Evolutionary conservation across 1,284 basidiomycete species (phyloP).

Genomic region (Singerocomus rubriflavus): DNA sequence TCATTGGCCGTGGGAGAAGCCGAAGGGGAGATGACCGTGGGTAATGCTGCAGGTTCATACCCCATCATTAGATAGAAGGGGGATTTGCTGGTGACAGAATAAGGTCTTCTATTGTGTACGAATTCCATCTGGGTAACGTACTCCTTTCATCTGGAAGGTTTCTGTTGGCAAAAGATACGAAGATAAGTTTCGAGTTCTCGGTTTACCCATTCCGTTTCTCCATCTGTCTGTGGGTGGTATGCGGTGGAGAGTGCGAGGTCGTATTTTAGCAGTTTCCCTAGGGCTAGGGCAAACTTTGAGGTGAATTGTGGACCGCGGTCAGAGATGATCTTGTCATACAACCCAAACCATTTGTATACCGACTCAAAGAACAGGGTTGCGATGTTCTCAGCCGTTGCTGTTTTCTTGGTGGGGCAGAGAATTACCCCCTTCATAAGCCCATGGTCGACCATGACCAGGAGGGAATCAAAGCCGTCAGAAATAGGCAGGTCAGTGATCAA

Average conservation of each 20-base stretch:
- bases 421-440: conserved; percentile 14
- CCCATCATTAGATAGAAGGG: too few relatives aligned
- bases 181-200: conserved; percentile 5
- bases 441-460: conserved; percentile 24
- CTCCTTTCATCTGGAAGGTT: too few relatives aligned
- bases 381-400: conserved; percentile 3
- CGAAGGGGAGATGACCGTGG: too few relatives aligned
- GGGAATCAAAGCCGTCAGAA: conserved; percentile 4
- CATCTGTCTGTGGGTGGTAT: background rate
- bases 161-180: too few relatives aligned
- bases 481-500: conserved; percentile 18
- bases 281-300: conserved; percentile 11
- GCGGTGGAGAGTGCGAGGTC: background rate
- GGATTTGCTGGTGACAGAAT: too few relatives aligned
- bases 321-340: too few relatives aligned
- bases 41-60: too few relatives aligned
- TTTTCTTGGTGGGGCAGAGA: conserved; percentile 18
- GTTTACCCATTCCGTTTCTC: background rate
- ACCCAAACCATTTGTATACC: too few relatives aligned
- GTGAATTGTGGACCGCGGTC: too few relatives aligned
- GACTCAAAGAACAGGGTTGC: conserved; percentile 11
- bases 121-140: too few relatives aligned
- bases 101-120: too few relatives aligned
- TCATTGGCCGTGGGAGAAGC: too few relatives aligned
- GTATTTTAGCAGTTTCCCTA: background rate